Conservation (phyloP, 805 yeast genomes). For the Candida xiaguanensis region DNA sequence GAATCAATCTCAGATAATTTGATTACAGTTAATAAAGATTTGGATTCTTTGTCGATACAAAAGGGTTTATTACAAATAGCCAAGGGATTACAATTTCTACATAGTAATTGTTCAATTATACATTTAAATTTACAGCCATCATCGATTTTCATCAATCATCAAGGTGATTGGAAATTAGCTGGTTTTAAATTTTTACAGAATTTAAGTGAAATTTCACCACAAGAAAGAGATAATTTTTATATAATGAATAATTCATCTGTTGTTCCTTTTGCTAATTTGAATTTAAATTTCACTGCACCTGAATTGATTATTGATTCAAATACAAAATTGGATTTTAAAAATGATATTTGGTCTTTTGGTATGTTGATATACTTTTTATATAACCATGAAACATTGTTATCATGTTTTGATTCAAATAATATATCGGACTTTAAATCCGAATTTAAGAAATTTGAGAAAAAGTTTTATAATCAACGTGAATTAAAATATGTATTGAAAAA, state of each 20-base stretch:
- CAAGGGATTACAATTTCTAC: constrained; percentile 79
- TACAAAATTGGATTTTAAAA: constrained; percentile 50
- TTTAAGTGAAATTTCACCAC: constrained; percentile 46
- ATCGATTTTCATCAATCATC: constrained; percentile 71
- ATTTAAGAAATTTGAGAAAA: constrained; percentile 43
- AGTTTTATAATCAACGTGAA: constrained; percentile 38
- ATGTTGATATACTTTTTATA: constrained; percentile 70
- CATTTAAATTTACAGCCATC: constrained; percentile 79
- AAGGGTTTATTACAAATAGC: constrained; percentile 80
- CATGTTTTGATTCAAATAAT: constrained; percentile 45
- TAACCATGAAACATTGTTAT: constrained; percentile 43
- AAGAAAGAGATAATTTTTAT: constrained; percentile 53
- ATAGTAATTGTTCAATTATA: constrained; percentile 66
- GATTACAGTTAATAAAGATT: constrained; percentile 28
- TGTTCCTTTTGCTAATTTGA: constrained; percentile 72
- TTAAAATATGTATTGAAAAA: constrained; percentile 46
- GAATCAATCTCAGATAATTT: constrained; percentile 69
- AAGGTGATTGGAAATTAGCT: constrained; percentile 90
- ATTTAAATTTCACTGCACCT: constrained; percentile 79
- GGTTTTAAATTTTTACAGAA: constrained; percentile 58
- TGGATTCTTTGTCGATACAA: constrained; percentile 71
- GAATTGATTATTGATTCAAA: constrained; percentile 68
- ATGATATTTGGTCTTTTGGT: constrained; percentile 85
- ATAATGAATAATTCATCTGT: constrained; percentile 73
- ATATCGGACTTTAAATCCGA: constrained; percentile 58